Percentiles rank a stretch among this genome's conserved stretches.
Evolutionary conservation across 371 early-diverging fungal genomes (phyloP).

Genomic region (Paraphysoderma sedebokerense): DNA sequence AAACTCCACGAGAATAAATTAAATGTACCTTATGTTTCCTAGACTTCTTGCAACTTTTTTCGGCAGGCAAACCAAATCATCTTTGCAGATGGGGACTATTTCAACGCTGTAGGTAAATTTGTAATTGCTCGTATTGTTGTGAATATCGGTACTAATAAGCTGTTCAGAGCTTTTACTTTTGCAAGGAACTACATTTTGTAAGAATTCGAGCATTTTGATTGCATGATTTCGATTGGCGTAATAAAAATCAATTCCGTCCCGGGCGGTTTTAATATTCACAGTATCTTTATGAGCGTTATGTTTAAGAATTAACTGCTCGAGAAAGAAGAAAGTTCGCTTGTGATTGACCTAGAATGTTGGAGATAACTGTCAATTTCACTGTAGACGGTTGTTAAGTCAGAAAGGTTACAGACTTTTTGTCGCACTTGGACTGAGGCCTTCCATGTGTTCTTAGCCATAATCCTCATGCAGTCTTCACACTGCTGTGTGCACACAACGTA

Average conservation of each 20-base stretch:
- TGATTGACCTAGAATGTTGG: constrained; percentile 25
- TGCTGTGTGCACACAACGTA: constrained; percentile 83
- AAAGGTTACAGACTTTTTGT: constrained; percentile 79
- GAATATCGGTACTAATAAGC: constrained; percentile 93
- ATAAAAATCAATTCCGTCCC: constrained; percentile 98
- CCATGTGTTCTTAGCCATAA: constrained; percentile 99
- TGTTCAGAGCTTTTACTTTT: constrained; percentile 85
- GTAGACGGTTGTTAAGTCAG: not conserved
- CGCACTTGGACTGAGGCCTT: constrained; percentile 96
- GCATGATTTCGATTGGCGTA: constrained; percentile 84
- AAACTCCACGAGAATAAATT: not conserved
- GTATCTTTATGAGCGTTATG: constrained; percentile 93
- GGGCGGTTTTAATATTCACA: constrained; percentile 92
- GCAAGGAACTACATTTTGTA: constrained; percentile 71
- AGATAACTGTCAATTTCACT: not conserved
- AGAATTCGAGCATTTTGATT: constrained; percentile 90
- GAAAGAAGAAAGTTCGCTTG: constrained; percentile 93
- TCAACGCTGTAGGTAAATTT: constrained; percentile 95
- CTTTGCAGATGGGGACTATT: constrained; percentile 92
- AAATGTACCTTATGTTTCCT: constrained; percentile 44
- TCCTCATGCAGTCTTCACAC: constrained; percentile 94
- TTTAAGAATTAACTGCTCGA: constrained; percentile 97
- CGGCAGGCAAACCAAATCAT: constrained; percentile 89
- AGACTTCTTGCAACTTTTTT: constrained; percentile 61
- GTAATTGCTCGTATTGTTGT: constrained; percentile 81